These are phyloP conservation scores for Tulasnella sp. DNA, from an alignment of 768 basidiomycete genomes.

Conservation along the genomic window DNA sequence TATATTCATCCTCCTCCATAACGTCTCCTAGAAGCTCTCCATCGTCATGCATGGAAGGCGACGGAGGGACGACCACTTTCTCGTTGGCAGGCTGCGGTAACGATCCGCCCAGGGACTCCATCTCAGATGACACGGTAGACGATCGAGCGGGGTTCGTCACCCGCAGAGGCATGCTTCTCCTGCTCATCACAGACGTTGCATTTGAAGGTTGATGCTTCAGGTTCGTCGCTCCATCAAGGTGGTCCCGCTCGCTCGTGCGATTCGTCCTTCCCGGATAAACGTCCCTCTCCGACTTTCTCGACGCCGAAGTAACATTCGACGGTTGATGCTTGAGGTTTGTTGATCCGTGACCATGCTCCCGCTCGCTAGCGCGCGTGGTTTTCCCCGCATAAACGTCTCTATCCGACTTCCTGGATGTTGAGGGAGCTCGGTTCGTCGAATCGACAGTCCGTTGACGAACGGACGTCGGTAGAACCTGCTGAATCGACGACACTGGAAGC, in stretches of 20 bases:
- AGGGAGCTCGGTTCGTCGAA: neutral
- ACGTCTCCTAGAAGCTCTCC: neutral
- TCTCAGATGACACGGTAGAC: neutral
- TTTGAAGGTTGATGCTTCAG: neutral
- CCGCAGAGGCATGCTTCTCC: neutral
- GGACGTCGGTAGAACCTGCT: neutral
- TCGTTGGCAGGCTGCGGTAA: neutral
- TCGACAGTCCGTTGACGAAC: neutral
- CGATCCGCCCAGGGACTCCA: neutral
- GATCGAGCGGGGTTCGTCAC: neutral
- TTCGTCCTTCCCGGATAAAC: neutral
- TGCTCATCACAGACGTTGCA: neutral
- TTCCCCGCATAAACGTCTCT: neutral
- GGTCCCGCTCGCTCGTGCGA: neutral
- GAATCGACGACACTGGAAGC: neutral
- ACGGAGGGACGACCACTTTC: neutral
- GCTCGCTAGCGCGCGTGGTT: neutral
- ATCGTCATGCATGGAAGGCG: neutral
- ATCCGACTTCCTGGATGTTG: neutral
- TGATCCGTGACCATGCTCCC: neutral
- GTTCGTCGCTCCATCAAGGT: neutral
- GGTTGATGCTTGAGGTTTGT: neutral
- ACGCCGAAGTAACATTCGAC: neutral
- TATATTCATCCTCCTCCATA: neutral
- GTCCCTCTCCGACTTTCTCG: neutral